A percentile compares a stretch with the other conserved stretches of the same genome.
These are phyloP conservation scores for Debaryomyces coudertii DNA, from an alignment of 1,139 yeast genomes.

Conservation along the genomic window DNA sequence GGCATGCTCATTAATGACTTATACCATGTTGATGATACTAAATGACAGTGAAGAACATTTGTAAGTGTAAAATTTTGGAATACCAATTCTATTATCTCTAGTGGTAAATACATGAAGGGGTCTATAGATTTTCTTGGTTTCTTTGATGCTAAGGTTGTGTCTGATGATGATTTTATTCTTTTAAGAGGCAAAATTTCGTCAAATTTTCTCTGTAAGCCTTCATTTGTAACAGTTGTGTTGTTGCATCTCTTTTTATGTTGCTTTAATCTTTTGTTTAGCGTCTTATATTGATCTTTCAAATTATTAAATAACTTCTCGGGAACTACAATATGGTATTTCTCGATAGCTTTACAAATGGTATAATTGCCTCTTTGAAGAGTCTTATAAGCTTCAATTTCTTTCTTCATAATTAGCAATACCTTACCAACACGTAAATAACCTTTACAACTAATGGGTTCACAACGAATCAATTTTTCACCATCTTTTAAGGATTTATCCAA, in stretches of 20 bases:
- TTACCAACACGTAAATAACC: constrained; percentile 62
- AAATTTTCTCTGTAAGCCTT: constrained; percentile 15
- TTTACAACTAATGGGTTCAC: constrained; percentile 61
- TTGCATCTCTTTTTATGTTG: constrained; percentile 11
- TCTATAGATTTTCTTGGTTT: constrained; percentile 21
- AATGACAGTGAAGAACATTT: constrained; percentile 29
- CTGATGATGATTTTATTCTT: constrained; percentile 9
- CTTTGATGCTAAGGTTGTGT: constrained; percentile 4
- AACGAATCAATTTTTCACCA: constrained; percentile 40
- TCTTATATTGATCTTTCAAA: constrained; percentile 29
- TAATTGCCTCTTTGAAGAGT: constrained; percentile 47
- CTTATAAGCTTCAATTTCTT: constrained; percentile 46
- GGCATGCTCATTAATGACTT: constrained; percentile 29
- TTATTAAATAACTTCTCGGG: constrained; percentile 32
- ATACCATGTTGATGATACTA: constrained; percentile 41
- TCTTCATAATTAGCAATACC: constrained; percentile 32
- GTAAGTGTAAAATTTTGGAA: constrained; percentile 27
- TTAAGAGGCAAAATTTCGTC: constrained; percentile 22
- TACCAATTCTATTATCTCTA: constrained; percentile 33
- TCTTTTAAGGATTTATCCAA: constrained; percentile 47
- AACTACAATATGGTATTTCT: constrained; percentile 25
- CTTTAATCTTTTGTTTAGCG: constrained; percentile 29
- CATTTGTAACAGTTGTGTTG: not conserved
- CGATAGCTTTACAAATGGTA: constrained; percentile 30
- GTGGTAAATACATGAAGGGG: constrained; percentile 33